These are phyloP conservation scores for Chloris gayana DNA, from an alignment of 176 grass and related monocot genomes.

Conservation along the genomic window DNA sequence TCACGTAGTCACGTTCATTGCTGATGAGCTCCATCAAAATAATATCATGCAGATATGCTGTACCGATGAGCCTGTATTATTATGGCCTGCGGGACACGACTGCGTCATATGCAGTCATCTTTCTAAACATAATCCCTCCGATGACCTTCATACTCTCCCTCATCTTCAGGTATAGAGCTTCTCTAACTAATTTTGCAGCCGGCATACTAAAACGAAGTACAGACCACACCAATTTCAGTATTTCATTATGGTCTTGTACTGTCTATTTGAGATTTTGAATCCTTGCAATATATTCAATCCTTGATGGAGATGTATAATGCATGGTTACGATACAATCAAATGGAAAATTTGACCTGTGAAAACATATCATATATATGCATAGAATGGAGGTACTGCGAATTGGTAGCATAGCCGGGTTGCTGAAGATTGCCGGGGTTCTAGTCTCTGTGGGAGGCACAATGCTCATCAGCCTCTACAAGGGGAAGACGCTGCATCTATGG, in stretches of 20 bases:
- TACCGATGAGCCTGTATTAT: conserved; percentile 61
- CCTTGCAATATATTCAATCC: neutral
- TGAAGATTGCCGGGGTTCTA: conserved; percentile 36
- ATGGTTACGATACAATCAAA: neutral
- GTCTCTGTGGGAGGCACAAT: conserved; percentile 56
- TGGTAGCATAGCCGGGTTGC: conserved; percentile 1
- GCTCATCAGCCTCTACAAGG: conserved; percentile 64
- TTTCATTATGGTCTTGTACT: neutral
- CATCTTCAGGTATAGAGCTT: conserved; percentile 45
- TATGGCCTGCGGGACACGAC: conserved; percentile 60
- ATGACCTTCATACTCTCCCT: conserved; percentile 54
- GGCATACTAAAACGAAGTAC: neutral
- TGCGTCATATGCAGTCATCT: conserved; percentile 50
- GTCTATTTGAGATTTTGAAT: neutral
- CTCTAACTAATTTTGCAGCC: neutral
- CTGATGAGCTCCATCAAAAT: neutral
- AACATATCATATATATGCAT: neutral
- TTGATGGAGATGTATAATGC: neutral
- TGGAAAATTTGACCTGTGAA: neutral
- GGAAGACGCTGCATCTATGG: conserved; percentile 50
- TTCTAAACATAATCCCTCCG: conserved; percentile 54
- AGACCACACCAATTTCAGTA: neutral
- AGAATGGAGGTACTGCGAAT: conserved; percentile 49
- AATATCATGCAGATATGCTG: conserved; percentile 40
- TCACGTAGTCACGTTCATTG: too few species aligned